Percentiles rank a stretch among this genome's conserved stretches.
phyloP scores from a whole-genome alignment of 2,329 filamentous ascomycete genomes.

The Byssoonygena ceratinophila region DNA sequence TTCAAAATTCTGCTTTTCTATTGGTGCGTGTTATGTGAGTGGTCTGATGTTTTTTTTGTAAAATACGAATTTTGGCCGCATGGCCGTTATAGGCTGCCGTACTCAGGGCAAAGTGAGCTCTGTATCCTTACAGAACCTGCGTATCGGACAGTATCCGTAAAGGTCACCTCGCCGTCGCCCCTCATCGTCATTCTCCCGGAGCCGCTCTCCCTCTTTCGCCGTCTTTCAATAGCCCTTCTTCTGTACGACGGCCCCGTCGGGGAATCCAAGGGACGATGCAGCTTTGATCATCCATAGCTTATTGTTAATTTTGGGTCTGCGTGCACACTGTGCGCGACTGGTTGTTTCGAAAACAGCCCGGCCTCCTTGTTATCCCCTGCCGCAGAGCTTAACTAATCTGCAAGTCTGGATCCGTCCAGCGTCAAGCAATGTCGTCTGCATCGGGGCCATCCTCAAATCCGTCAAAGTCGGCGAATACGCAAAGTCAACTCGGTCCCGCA shows the following conservation, averaged over 20 bases:
- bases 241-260: too few species aligned
- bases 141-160: too few species aligned
- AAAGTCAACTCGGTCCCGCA: slow-evolving; percentile 26
- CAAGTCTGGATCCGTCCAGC: slow-evolving; percentile 17
- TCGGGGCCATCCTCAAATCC: slow-evolving; percentile 27
- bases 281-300: background rate
- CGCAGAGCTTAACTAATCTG: background rate
- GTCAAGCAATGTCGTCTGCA: slow-evolving; percentile 34
- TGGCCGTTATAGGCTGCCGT: too few species aligned
- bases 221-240: too few species aligned
- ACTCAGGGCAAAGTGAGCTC: too few species aligned
- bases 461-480: slow-evolving; percentile 33
- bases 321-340: background rate
- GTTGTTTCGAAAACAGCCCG: background rate
- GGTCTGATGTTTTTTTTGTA: too few species aligned
- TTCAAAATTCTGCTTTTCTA: too few species aligned
- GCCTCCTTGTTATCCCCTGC: background rate
- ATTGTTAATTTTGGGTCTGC: background rate
- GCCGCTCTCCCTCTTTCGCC: background rate
- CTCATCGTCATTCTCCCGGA: slow-evolving; percentile 7
- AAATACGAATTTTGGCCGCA: too few species aligned
- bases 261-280: slow-evolving; percentile 3
- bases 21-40: too few species aligned
- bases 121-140: too few species aligned
- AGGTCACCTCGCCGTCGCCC: slow-evolving; percentile 4